Evolutionary conservation across 2,329 filamentous ascomycete genomes (phyloP).

Genomic region (Sarocladium strictum): DNA sequence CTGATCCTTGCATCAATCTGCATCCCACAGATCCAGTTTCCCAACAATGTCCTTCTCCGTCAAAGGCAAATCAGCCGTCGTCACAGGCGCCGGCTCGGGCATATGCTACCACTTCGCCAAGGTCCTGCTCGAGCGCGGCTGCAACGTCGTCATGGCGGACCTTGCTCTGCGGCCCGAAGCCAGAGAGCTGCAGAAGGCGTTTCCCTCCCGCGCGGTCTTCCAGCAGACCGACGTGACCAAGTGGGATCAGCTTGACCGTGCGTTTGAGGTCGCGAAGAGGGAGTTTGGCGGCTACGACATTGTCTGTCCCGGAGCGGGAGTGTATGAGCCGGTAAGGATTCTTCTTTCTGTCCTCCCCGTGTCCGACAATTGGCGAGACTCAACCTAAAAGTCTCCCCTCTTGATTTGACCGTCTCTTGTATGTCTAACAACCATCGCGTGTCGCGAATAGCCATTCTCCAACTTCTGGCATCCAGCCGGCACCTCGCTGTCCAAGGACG

Average conservation of each 20-base stretch:
- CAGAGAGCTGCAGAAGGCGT: constrained; percentile 14
- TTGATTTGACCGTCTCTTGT: no score
- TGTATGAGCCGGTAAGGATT: constrained; percentile 32
- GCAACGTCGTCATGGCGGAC: constrained; percentile 42
- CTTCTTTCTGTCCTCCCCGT: no score
- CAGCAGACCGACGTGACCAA: constrained; percentile 34
- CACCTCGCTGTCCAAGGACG: background rate
- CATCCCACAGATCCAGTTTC: background rate
- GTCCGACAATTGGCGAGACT: no score
- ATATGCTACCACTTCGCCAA: constrained; percentile 28
- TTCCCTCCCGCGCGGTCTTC: constrained; percentile 28
- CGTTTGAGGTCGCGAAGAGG: constrained; percentile 23
- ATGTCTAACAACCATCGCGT: background rate
- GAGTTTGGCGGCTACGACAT: constrained; percentile 34
- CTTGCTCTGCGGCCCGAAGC: constrained; percentile 40
- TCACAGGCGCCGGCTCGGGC: constrained; percentile 33
- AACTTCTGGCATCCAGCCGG: constrained; percentile 12
- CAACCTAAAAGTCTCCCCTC: no score
- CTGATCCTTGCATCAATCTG: no score
- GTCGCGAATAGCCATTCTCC: background rate
- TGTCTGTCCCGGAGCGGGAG: constrained; percentile 40
- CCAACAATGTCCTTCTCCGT: background rate
- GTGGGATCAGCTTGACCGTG: constrained; percentile 25
- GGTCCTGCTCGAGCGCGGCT: constrained; percentile 35
- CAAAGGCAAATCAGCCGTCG: constrained; percentile 37